phyloP scores from a whole-genome alignment of 176 grass and related monocot species.

The Dactylis glomerata region DNA sequence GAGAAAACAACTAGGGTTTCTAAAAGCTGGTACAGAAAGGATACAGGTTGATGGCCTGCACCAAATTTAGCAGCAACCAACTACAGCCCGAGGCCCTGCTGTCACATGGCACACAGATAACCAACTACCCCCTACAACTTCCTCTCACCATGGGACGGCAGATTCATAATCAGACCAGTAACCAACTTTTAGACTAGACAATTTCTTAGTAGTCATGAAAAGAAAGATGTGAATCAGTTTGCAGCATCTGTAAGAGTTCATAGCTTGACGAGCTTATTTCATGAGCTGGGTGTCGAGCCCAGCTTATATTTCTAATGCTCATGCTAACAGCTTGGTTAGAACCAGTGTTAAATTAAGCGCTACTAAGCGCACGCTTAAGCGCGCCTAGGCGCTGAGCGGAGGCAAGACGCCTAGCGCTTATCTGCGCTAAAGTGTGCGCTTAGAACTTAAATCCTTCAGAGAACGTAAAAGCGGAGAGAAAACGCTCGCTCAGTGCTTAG shows the following conservation, averaged over 20 bases:
- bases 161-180: background rate
- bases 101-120: background rate
- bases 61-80: background rate
- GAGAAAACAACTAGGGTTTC: background rate
- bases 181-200: background rate
- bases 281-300: background rate
- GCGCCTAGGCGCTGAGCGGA: no score
- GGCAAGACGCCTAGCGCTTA: no score
- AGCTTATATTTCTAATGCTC: constrained; percentile 1
- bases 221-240: background rate
- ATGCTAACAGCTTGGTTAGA: background rate
- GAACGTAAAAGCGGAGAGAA: no score
- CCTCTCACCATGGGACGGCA: background rate
- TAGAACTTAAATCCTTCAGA: no score
- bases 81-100: background rate
- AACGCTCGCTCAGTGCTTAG: no score
- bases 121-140: background rate
- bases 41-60: background rate
- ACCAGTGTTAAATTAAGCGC: no score
- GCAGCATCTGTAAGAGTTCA: background rate
- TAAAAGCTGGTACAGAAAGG: background rate
- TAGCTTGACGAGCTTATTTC: background rate
- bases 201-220: background rate
- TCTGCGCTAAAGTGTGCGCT: no score
- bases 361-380: no score